Base-by-base conservation (phyloP, 1,139 yeast species). In the Yamadazyma mexicana region DNA sequence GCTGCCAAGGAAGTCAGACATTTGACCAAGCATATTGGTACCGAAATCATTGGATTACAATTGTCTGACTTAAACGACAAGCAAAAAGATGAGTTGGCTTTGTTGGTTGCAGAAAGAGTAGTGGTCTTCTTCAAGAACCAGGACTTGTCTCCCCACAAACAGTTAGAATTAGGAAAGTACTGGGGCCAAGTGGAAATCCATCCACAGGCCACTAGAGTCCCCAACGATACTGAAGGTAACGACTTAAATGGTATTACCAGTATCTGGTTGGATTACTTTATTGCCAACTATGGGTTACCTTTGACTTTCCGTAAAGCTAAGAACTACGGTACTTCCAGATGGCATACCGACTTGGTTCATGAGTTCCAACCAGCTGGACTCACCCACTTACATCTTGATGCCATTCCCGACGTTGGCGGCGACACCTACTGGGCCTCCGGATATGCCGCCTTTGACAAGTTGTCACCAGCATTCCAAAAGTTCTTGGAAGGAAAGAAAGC, bases 1-100 rank as follows among this genome's bases (percentile, higher is more conserved):
- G 79, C 79, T 39, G 81, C 78, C 17, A 66, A 58, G 40, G 74
- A 74, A 50, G 79, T 76, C 15, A 64, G 50, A 31, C 47, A 76
- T 43, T 59, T 75, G 46, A 73, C 80, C 35, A 71, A 69, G 43
- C 68, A 71, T 43, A 59, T 75, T 43, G 83, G 83, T 43, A 75
- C 81, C 11, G 81, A 77, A 51, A 65, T 79, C 51, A 70, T 73
- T 37, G 81, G 81, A 2, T 55, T 77, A 39, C 81, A 78, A 55
- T 58, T 77, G 40, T 56, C 59, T 15, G 77, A 75, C 23, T 64
- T 78, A 45, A 64, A 54, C 39, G 75, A 75, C 47, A 54, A 76
- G 49, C 83, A 77, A 48, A 69, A 64, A 47, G 82, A 76, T 49
- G 83, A 69, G 46, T 64, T 69, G 56, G 75, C 74, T 6, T 56